Conservation (phyloP, 2,329 filamentous ascomycete genomes). For the Stylonectria norvegica region DNA sequence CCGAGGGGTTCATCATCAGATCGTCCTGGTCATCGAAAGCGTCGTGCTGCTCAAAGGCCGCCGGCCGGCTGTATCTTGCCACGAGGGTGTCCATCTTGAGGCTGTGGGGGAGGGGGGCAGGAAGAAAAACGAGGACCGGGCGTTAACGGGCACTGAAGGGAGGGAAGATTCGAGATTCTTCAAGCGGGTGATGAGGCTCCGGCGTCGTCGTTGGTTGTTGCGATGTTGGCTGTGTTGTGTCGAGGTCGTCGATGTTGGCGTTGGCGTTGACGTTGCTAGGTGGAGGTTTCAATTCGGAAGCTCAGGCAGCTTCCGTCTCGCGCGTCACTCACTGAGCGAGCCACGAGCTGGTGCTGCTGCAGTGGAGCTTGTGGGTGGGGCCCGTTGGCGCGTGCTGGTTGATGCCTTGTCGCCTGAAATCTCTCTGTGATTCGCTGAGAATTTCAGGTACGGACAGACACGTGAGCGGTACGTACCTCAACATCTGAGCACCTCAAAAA, state of each 20-base stretch:
- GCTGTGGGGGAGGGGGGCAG: constrained; percentile 10
- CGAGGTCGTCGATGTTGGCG: constrained; percentile 1
- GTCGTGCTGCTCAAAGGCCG: constrained; percentile 66
- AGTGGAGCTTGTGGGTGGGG: no score
- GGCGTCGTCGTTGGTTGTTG: constrained; percentile 2
- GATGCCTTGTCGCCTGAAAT: neutral
- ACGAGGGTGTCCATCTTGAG: constrained; percentile 87
- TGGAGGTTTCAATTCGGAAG: constrained; percentile 22
- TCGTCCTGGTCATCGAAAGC: constrained; percentile 52
- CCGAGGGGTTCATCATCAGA: constrained; percentile 67
- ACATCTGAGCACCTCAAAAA: no score
- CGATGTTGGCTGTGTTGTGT: constrained; percentile 10
- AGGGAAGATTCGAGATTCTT: neutral
- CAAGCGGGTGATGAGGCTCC: neutral
- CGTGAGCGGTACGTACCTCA: no score
- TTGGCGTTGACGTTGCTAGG: constrained; percentile 19
- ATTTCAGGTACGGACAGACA: constrained; percentile 1
- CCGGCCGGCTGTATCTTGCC: constrained; percentile 81
- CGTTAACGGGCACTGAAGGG: neutral
- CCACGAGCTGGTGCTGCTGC: constrained; percentile 2
- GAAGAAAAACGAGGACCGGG: no score
- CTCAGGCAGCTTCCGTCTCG: constrained; percentile 44
- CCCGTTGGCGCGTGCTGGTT: neutral
- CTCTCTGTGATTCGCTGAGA: neutral
- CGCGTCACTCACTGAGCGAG: constrained; percentile 39